A percentile compares a stretch with the other conserved stretches of the same genome.
These are phyloP conservation scores for Globisporangium paddicum DNA, from an alignment of 352 stramenopile species.

Conservation along the genomic window DNA sequence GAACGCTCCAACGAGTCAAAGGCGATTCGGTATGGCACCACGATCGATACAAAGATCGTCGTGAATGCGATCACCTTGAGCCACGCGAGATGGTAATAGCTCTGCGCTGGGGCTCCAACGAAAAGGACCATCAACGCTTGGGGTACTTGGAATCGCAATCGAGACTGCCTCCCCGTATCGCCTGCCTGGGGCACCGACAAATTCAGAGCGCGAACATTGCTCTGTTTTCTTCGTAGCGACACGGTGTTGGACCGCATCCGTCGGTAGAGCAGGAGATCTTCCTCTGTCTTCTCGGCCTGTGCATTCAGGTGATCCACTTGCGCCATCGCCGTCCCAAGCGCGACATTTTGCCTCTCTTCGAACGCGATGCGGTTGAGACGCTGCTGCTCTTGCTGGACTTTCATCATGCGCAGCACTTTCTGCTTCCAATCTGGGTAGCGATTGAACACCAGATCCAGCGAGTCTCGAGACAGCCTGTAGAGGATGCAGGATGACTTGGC, in stretches of 20 bases:
- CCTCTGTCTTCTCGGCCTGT: constrained; percentile 29
- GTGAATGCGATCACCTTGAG: constrained; percentile 25
- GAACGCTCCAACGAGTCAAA: constrained; percentile 25
- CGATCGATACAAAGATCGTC: constrained; percentile 33
- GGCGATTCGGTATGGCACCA: constrained; percentile 40
- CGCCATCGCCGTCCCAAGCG: constrained; percentile 22
- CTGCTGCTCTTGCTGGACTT: constrained; percentile 47
- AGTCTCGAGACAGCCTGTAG: constrained; percentile 61
- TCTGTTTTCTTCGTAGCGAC: constrained; percentile 11
- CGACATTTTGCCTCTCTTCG: constrained; percentile 36
- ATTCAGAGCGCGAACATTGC: constrained; percentile 11
- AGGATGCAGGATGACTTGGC: constrained; percentile 65
- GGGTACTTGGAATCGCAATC: background rate
- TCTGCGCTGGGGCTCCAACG: constrained; percentile 28
- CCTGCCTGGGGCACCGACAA: constrained; percentile 6
- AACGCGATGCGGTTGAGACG: constrained; percentile 37
- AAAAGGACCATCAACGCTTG: constrained; percentile 25
- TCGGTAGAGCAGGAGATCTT: constrained; percentile 29
- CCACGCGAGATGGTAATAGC: constrained; percentile 30
- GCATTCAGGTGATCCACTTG: constrained; percentile 29
- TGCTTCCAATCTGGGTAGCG: constrained; percentile 67
- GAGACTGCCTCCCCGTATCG: background rate
- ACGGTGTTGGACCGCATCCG: constrained; percentile 25
- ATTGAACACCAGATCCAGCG: constrained; percentile 65
- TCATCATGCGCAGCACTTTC: constrained; percentile 62